These are phyloP conservation scores for Phoenix dactylifera DNA, from an alignment of 176 grass and related monocot genomes.

Conservation along the genomic window DNA sequence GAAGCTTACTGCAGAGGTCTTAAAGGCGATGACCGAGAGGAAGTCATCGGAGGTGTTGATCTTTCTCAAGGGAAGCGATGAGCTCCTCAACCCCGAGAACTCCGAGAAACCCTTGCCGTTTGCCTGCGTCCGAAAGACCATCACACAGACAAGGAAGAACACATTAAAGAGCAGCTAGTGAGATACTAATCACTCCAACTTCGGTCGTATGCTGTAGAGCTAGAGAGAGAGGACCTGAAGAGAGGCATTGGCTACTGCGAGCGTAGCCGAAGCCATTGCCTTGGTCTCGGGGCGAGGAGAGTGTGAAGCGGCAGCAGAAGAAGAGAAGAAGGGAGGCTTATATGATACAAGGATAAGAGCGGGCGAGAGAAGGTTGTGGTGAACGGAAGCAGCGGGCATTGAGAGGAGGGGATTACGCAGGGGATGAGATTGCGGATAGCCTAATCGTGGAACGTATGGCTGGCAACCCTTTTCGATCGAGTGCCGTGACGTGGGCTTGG, in stretches of 20 bases:
- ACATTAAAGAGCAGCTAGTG: too few relatives aligned
- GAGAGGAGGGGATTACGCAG: conserved; percentile 24
- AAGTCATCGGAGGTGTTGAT: conserved; percentile 11
- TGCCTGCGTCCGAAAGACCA: not conserved
- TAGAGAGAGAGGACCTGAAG: conserved; percentile 23
- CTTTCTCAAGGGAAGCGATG: conserved; percentile 12
- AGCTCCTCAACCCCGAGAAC: not conserved
- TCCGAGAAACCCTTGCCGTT: not conserved
- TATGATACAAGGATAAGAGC: not conserved
- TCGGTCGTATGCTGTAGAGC: not conserved
- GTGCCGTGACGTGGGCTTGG: too few relatives aligned
- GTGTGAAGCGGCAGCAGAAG: conserved; percentile 13
- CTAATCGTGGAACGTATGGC: conserved; percentile 20
- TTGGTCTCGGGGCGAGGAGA: not conserved
- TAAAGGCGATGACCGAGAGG: conserved; percentile 10
- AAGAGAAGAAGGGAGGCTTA: conserved; percentile 9
- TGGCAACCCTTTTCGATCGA: not conserved
- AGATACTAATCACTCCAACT: too few relatives aligned
- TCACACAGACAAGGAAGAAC: not conserved
- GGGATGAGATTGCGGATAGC: conserved; percentile 49
- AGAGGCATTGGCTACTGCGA: conserved; percentile 42
- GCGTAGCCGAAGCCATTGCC: conserved; percentile 29
- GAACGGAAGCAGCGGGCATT: conserved; percentile 12
- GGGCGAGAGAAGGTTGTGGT: conserved; percentile 23
- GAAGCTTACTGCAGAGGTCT: conserved; percentile 8